Base-by-base conservation (phyloP, 768 basidiomycete species). In the Macrolepiota dolichaula region DNA sequence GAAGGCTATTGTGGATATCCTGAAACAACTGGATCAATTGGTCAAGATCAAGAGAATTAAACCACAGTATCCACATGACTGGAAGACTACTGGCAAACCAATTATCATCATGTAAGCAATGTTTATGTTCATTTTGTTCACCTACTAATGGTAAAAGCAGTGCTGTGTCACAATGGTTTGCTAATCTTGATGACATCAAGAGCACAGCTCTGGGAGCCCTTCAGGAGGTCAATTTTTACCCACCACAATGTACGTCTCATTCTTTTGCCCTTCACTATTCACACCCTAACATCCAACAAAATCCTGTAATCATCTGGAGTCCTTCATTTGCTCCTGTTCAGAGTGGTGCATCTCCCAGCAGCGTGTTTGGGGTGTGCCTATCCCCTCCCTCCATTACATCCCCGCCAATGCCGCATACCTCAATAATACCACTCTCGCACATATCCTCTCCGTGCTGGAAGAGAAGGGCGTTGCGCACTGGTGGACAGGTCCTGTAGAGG, bases 341-440 rank as follows among this genome's bases (percentile, higher is more conserved):
- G 96, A 99, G 75, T 99, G 96, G 96, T 99, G 96, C 69, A 98
- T 99, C 59, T 98, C 96, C 42, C 89, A 96, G 5, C 96, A 99
- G 69, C 89, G 96, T 32, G 90, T 91, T 19, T 99, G 96, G 96
- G 96, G 96, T 19, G 92, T 97, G 1, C 96, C 96, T 4, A 98
- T 99, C 62, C 96, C 96, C 2, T 88, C 92, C 2, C 75, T 99
- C 1, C 82, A 94, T 68, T 85, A 89, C 68, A 70, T 79, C 5
- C 75, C 79, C 11, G 85, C 85, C 9, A 86, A 85, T 58, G 76
- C 78, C 32, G 84, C 90, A 4, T 72, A 92, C 47, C 85, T 98
- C 53, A 82, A 86, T 58, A 63, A 78, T 1, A 76, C 78, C 5
- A 87, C 87, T 1, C 76, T 98, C 27, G 76, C 83, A 13, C 87